Base-by-base conservation (phyloP, 2,329 filamentous ascomycete genomes). In the Colletotrichum paranaense region DNA sequence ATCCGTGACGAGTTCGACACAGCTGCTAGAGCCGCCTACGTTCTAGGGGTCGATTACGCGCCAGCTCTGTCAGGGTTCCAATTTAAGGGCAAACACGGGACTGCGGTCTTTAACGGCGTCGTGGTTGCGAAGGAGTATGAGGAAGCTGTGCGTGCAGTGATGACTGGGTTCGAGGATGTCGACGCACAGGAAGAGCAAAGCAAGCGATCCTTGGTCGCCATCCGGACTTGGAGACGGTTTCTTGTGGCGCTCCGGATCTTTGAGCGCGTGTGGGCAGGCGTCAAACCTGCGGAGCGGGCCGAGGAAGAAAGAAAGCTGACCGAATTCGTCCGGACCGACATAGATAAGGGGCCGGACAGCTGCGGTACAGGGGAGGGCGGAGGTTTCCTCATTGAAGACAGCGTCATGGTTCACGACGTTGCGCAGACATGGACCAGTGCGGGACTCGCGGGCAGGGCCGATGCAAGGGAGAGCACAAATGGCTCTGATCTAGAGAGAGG, bases 31-130 rank as follows among this genome's bases (percentile, higher is more conserved):
- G 96, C 96, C 1, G 95, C 95, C 0, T 91, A 89, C 69, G 84
- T 95, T 1, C 82, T 98, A 1, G 92, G 92, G 0, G 88, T 98
- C 22, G 95, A 98, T 82, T 97, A 93, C 80, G 94, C 94, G 2
- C 94, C 96, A 38, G 97, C 97, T 0, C 90, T 99, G 5, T 97
- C 93, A 0, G 96, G 96, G 0, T 99, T 98, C 78, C 88, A 92
- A 49, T 99, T 98, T 84, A 92, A 91, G 79, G 95, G 95, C 1
- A 90, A 94, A 3, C 92, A 94, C 68, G 96, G 96, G 19, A 98
- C 95, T 2, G 95, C 97, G 1, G 88, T 98, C 3, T 84, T 97
- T 2, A 89, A 90, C 49, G 97, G 97, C 2, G 89, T 93, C 1
- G 91, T 99, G 0, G 91, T 97, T 1, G 92, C 95, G 0, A 80